These are phyloP conservation scores for Kitagawia praeruptora DNA, from an alignment of 129 eudicot genomes.

Conservation along the genomic window DNA sequence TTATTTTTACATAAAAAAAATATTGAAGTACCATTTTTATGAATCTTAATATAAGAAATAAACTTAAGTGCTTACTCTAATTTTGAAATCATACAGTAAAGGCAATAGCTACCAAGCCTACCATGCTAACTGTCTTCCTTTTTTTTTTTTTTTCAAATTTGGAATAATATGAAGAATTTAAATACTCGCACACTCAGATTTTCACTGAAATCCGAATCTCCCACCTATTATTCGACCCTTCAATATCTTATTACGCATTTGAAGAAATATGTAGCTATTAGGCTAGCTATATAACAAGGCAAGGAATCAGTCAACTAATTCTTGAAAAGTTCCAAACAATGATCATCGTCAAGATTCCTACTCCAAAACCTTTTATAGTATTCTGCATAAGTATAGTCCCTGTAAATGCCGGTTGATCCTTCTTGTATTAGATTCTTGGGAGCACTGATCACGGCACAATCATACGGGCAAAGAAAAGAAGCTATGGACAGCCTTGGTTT, in stretches of 20 bases:
- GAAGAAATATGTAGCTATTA: background rate
- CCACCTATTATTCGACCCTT: background rate
- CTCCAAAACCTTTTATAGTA: conserved; percentile 80
- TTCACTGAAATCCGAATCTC: background rate
- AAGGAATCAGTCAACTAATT: conserved; percentile 20
- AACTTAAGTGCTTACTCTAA: background rate
- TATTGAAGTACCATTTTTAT: background rate
- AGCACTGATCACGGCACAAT: conserved; percentile 44
- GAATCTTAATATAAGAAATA: background rate
- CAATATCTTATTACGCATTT: background rate
- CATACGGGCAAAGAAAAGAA: conserved; percentile 58
- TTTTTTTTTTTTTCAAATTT: background rate
- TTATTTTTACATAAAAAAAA: background rate
- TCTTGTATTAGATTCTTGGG: conserved; percentile 37
- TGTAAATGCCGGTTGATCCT: conserved; percentile 41
- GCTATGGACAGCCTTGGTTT: conserved; percentile 69
- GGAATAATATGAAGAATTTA: background rate
- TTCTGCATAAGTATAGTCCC: conserved; percentile 50
- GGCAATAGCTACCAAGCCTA: background rate
- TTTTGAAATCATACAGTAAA: background rate
- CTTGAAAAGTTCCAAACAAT: conserved; percentile 76
- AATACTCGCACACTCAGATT: background rate
- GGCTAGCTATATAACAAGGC: background rate
- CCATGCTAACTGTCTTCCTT: background rate
- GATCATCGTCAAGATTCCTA: conserved; percentile 69